Percentiles rank a stretch among this genome's conserved stretches.
Conservation (phyloP, 257 asterid species). For the Ophiorrhiza pumila region DNA sequence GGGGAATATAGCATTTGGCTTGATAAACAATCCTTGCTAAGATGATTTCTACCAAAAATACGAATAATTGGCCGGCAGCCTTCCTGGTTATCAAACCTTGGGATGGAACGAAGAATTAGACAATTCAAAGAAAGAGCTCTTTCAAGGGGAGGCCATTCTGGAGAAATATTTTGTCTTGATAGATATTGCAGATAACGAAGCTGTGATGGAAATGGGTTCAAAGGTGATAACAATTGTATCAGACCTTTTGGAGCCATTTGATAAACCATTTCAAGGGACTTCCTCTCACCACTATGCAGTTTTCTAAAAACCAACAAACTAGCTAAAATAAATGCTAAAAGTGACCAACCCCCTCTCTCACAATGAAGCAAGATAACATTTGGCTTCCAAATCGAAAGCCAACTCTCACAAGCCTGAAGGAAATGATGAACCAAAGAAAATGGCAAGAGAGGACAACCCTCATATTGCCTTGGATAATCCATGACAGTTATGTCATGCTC, state of each 20-base stretch:
- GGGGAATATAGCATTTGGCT: constrained; percentile 90
- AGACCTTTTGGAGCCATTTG: constrained; percentile 91
- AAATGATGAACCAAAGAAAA: constrained; percentile 83
- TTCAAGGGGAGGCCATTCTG: constrained; percentile 97
- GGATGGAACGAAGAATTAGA: constrained; percentile 83
- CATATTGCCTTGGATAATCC: constrained; percentile 98
- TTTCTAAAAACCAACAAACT: constrained; percentile 87
- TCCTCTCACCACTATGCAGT: constrained; percentile 74
- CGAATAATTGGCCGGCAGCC: constrained; percentile 93
- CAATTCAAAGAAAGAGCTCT: constrained; percentile 94
- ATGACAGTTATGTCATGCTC: constrained; percentile 82
- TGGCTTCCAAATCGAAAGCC: constrained; percentile 78
- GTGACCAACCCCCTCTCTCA: constrained; percentile 96
- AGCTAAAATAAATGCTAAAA: constrained; percentile 76
- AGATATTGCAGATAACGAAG: constrained; percentile 89
- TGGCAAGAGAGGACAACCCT: constrained; percentile 95
- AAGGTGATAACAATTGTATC: constrained; percentile 79
- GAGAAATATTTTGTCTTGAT: constrained; percentile 80
- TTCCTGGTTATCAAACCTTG: constrained; percentile 78
- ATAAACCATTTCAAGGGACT: constrained; percentile 85
- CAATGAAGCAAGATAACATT: constrained; percentile 90
- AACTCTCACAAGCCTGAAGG: constrained; percentile 84
- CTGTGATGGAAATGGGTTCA: constrained; percentile 96
- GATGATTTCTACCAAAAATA: constrained; percentile 85
- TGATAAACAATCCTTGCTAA: constrained; percentile 88